Evolutionary conservation across 352 stramenopile genomes (phyloP), one percentile per base, ranked within the genome.

Genomic region (Globisporangium cederbergense): DNA sequence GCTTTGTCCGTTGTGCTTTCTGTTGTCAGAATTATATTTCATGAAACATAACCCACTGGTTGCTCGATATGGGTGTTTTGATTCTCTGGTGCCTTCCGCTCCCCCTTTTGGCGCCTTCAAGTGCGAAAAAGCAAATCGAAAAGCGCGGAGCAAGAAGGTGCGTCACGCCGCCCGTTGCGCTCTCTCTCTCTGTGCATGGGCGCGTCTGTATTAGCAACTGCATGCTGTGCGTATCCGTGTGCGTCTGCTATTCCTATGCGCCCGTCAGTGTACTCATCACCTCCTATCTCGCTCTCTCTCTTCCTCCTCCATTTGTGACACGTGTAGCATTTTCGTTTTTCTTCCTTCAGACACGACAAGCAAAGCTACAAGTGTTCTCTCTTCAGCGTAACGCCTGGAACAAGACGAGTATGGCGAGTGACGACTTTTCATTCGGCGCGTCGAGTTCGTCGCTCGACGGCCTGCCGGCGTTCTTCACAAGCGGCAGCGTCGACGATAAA

Each of bases 401-500:
- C 30, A 43, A 22, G 13, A 38, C 30, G 38, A 40, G 28, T 42
- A 83, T 83, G 77, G 72, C 73, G 56, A 78, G 71, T 30, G 71
- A 78, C 63, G 67, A 46, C n/a, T 58, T 58, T 36, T 66, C 60
- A 25, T 54, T 50, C 30, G 45, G 36, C 11, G n/a, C 60, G 60
- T 50, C 55, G 45, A 18, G 60, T 40, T 60, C 74, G 58, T 74
- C 78, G 9, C 65, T 83, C 43, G 81, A 87, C 61, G 77, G 69
- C 4, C 64, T 93, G 20, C 79, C 84, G 47, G 78, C 77, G 9
- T 94, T 95, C 69, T 95, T 95, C 69, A 82, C 81, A n/a, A 82
- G 83, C 43, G 82, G 79, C 43, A 89, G 67, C 47, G 85, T 92
- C 51, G 85, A 94, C 67, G 87, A 95, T 72, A 84, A 83, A 52